Evolutionary conservation across 78 protist genomes (phyloP), one percentile per base, ranked within the genome.

Genomic region (Tieghemostelium lacteum): DNA sequence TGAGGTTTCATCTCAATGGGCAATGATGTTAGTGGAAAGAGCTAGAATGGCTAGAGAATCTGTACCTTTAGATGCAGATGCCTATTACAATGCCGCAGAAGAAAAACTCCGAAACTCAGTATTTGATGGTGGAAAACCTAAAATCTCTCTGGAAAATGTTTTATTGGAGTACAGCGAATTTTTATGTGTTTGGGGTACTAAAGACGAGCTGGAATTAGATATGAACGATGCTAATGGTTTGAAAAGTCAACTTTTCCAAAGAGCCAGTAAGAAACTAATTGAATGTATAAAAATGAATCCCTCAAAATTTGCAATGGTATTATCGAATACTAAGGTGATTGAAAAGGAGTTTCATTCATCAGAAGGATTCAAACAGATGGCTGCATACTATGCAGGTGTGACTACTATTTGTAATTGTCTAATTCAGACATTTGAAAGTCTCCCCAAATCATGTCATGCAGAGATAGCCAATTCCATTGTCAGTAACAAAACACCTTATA

Each of bases 1-100:
- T 29, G 91, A 83, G 72, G 91, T 83, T 19, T 37, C 57, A 22
- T 73, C 80, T 19, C 66, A 83, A 57, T 83, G 91, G 91, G 91
- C 78, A 26, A 55, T 83, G 72, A 83, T 83, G 78, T 69, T 83
- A 28, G 66, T 83, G 52, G 91, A 83, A 34, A 61, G 91, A 40
- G 91, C 91, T 0, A 69, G 91, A 60, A 83, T 83, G 80, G 17
- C 24, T 14, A 52, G 91, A 69, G 66, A 67, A 40, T 45, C 72
- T 42, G 65, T 39, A 0, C 91, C 91, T 7, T 29, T 20, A 8
- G 78, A 55, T 14, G 91, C 91, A 0, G 64, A 83, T 26, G 8
- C 40, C n/a, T 73, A 83, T 16, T 83, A 83, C 29, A 42, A 69
- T 37, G 70, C 91, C 0, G 91, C 91, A 0, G 91, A 83, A 31